Conservation (phyloP, 228 moss, liverwort and hornwort species). For the Sphagnum fallax region DNA sequence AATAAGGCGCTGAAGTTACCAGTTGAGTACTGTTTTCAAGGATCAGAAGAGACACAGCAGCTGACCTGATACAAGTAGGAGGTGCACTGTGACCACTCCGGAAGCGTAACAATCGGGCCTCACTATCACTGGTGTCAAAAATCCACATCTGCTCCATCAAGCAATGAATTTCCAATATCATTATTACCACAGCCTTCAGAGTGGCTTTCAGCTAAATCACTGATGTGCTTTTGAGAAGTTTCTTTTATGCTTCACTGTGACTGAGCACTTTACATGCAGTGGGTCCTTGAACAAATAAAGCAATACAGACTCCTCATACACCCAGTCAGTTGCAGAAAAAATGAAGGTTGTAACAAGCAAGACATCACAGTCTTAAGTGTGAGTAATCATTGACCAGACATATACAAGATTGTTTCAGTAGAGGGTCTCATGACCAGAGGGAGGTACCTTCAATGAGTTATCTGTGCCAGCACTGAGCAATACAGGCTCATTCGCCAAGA, state of each 20-base stretch:
- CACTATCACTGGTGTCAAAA: constrained; percentile 84
- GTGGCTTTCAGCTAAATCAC: no score
- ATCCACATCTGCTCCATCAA: constrained; percentile 82
- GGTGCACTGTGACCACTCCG: constrained; percentile 94
- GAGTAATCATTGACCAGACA: no score
- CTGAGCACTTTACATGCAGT: no score
- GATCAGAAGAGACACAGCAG: not conserved
- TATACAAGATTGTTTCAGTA: no score
- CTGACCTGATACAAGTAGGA: constrained; percentile 59
- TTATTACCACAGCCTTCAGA: not conserved
- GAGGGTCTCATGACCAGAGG: no score
- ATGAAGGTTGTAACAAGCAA: no score
- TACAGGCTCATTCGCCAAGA: constrained; percentile 81
- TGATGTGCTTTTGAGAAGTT: no score
- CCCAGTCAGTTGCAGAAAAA: no score
- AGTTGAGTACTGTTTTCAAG: not conserved
- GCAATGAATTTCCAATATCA: not conserved
- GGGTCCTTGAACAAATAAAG: no score
- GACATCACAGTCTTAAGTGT: no score
- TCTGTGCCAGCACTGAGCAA: constrained; percentile 79
- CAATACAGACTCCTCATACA: no score
- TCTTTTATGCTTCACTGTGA: no score
- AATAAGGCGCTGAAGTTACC: not conserved
- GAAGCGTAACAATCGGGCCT: constrained; percentile 76
- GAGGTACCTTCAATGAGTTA: constrained; percentile 67